Evolutionary conservation across 768 basidiomycete species (phyloP), one percentile per base, ranked within the genome.

Genomic region (Paxillus involutus): DNA sequence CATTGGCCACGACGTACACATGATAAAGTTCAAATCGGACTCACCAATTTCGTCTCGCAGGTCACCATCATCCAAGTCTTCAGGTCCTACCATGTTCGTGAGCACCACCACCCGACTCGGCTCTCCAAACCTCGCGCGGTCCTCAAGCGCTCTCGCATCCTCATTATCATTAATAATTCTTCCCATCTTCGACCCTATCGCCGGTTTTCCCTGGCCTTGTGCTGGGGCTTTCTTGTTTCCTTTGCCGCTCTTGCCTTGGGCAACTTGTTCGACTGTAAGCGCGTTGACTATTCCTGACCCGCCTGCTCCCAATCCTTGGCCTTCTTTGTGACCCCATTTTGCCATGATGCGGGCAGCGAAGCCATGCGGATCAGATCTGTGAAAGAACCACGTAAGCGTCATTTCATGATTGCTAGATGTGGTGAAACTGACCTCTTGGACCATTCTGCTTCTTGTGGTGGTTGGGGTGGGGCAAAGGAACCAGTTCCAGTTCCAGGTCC

Each of bases 241-340:
- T 59, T 80, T 81, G 36, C 64, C 66, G 39, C 55, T 52, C 53
- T 73, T 76, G 24, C 68, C 63, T 19, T 68, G 63, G 26, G 56
- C 74, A 53, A 77, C 59, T 51, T 88, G 86, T 64, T 95, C 90
- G 19, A 96, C 89, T 0, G 85, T 80, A 4, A 98, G 80, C 6
- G 95, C 93, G 53, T 95, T 89, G 42, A 95, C 84, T 43, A 98
- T 95, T 2, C 94, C 94, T 2, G 80, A 79, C 8, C 86, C 90
- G 55, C 90, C 84, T 0, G 81, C 86, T 33, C 96, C 96, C 1
- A 98, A 79, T 10, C 95, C 95, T 71, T 94, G 87, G 1, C 96
- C 96, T 67, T 92, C 91, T 67, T 91, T 89, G 67, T 97, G 93
- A 0, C 95, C 95, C 91, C 90, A 95, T 73, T 94, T 97, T 3